Conservation (phyloP, 192 early-diverging fungal genomes). For the Mortierella alpina region DNA sequence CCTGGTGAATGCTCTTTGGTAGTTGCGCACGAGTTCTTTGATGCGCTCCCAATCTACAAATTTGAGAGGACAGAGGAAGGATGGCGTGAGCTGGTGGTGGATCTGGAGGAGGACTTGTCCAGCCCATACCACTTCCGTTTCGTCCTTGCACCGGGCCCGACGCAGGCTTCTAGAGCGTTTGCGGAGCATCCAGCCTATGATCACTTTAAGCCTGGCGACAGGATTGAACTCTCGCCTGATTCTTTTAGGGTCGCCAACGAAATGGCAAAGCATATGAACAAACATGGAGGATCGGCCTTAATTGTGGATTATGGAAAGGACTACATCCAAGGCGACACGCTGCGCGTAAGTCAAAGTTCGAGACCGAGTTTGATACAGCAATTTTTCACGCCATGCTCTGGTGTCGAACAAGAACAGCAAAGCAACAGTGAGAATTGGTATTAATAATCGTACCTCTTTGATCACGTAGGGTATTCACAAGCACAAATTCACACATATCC, state of each 20-base stretch:
- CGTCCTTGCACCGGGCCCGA: constrained; percentile 72
- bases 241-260: constrained; percentile 69
- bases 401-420: neutral
- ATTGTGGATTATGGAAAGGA: constrained; percentile 94
- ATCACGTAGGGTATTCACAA: constrained; percentile 76
- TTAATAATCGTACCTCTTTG: constrained; percentile 3
- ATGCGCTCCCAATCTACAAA: constrained; percentile 91
- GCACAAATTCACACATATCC: constrained; percentile 82
- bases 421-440: neutral
- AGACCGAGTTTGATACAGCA: neutral
- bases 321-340: constrained; percentile 76
- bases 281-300: constrained; percentile 76
- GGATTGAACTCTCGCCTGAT: constrained; percentile 89
- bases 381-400: neutral
- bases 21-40: constrained; percentile 97
- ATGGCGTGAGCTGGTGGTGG: constrained; percentile 93
- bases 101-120: constrained; percentile 75
- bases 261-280: constrained; percentile 77
- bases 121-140: constrained; percentile 82
- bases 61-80: constrained; percentile 81
- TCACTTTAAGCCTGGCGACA: constrained; percentile 76
- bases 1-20: constrained; percentile 75
- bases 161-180: constrained; percentile 61
- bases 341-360: constrained; percentile 66
- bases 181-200: constrained; percentile 55